phyloP scores from a whole-genome alignment of 2,329 filamentous ascomycete species.

The Colletotrichum eremochloae region DNA sequence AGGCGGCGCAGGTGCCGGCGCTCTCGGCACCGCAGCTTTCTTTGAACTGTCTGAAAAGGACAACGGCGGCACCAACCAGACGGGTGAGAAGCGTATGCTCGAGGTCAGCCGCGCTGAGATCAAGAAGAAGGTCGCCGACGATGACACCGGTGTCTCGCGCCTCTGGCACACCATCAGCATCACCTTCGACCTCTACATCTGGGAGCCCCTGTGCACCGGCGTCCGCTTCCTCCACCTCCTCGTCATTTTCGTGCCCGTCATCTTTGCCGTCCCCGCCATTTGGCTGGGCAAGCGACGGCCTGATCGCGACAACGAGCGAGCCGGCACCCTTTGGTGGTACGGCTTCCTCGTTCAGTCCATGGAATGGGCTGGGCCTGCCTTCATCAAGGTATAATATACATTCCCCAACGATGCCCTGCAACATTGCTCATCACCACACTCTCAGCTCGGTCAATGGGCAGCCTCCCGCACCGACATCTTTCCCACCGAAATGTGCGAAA shows the following conservation, averaged over 20 bases:
- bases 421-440: neutral
- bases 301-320: constrained; percentile 79
- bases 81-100: constrained; percentile 88
- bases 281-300: constrained; percentile 79
- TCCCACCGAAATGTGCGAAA: constrained; percentile 88
- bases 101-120: constrained; percentile 85
- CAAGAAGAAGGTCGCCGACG: constrained; percentile 73
- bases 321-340: constrained; percentile 95
- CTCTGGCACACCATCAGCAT: constrained; percentile 72
- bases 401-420: neutral
- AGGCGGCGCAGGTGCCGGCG: constrained; percentile 55
- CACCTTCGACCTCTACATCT: constrained; percentile 78
- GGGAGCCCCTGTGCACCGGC: constrained; percentile 89
- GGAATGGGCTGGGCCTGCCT: constrained; percentile 94
- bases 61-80: constrained; percentile 66
- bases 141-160: constrained; percentile 70
- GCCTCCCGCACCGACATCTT: constrained; percentile 97
- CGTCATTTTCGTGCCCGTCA: constrained; percentile 91
- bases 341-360: constrained; percentile 86
- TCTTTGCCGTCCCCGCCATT: constrained; percentile 81
- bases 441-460: constrained; percentile 94
- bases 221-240: constrained; percentile 89
- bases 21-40: constrained; percentile 69
- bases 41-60: constrained; percentile 69
- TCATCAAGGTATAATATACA: constrained; percentile 82